These are phyloP conservation scores for Pinus tabuliformis DNA, from an alignment of 75 land plant species.

Conservation along the genomic window DNA sequence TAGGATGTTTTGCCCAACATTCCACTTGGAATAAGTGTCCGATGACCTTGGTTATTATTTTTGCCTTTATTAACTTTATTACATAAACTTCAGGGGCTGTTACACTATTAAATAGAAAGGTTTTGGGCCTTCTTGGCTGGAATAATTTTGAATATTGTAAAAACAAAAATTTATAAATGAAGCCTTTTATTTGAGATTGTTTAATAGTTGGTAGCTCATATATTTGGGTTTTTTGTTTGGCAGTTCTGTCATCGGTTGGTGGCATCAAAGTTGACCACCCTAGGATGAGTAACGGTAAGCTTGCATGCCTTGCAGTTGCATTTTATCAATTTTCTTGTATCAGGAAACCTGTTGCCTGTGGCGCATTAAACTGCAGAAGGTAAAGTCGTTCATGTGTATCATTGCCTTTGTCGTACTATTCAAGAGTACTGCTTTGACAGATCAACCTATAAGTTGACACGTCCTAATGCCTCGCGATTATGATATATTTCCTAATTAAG, in stretches of 20 bases:
- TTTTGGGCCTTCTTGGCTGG: no score
- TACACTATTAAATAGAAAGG: no score
- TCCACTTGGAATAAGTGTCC: no score
- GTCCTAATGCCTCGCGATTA: no score
- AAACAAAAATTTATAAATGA: no score
- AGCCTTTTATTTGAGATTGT: neutral
- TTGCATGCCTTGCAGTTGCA: neutral
- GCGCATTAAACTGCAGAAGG: neutral
- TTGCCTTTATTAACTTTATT: no score
- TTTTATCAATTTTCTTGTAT: neutral
- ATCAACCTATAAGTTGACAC: no score
- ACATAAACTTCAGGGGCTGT: no score
- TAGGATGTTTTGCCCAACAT: no score
- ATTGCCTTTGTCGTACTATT: neutral
- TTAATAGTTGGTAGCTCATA: neutral
- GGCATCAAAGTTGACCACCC: conserved; percentile 72
- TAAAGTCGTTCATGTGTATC: neutral
- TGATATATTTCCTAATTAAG: neutral
- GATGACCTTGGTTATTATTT: no score
- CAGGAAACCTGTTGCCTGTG: neutral
- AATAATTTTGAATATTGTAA: no score
- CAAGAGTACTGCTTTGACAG: no score
- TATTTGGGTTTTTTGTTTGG: neutral
- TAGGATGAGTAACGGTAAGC: conserved; percentile 46
- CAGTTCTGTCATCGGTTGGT: conserved; percentile 85